Evolutionary conservation across 1,284 basidiomycete species (phyloP), one percentile per base, ranked within the genome.

Genomic region (Cryptococcus hybrid): DNA sequence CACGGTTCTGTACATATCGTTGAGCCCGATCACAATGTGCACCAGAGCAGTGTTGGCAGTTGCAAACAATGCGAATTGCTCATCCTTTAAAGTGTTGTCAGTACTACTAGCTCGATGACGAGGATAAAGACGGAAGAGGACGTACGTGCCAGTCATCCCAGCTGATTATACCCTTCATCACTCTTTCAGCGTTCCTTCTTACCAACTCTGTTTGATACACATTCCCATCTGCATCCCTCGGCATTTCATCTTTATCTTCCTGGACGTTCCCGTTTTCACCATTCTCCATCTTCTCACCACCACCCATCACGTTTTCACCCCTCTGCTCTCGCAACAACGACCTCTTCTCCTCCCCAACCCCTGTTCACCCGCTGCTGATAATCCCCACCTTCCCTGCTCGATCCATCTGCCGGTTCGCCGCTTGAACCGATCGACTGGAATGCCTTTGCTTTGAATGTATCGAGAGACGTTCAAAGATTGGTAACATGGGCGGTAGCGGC

Each of bases 21-120:
- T 73, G 13, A 77, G 59, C 1, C 68, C 66, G 30, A 59, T 57
- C 0, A 67, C 61, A 24, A 75, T 55, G 51, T 75, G 71, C 2
- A 67, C 58, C 5, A 77, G 55, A 0, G 73, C 68, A 9, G 77
- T 70, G 40, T 65, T 66, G 8, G 74, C 70, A 3, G 74, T 75
- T 0, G 74, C 74, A 44, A 70, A 77, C 7, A 75, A 56, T 0
- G 72, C 62, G 24, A 75, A 59, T 61, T 78, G 76, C 47, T 77
- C 74, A 13, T 52, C 74, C 64, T 71, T 76, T 51, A 30, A 43
- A n/a, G n/a, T 35, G 46, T 15, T 36, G 42, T 13, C 47, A 48
- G 13, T 2, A 30, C 42, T 13, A 18, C 9, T 11, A 46, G 44
- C 52, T 15, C 8, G 5, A 39, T 43, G 40, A 43, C 40, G 12